Conservation (phyloP, 257 asterid species). For the Solanum dulcamara region DNA sequence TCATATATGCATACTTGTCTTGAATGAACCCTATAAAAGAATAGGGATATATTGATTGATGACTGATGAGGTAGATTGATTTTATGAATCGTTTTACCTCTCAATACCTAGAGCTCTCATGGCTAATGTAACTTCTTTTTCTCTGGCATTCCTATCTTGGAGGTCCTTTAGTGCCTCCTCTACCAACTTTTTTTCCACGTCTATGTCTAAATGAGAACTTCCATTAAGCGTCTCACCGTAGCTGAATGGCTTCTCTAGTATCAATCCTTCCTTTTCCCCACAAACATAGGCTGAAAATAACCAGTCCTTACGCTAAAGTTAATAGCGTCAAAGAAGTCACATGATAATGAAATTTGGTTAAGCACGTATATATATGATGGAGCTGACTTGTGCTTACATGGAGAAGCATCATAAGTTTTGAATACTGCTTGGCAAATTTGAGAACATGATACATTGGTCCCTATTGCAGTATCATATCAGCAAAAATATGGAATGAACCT, state of each 20-base stretch:
- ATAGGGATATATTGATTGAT: background rate
- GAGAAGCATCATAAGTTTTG: conserved; percentile 3
- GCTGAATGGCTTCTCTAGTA: conserved; percentile 24
- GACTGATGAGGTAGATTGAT: background rate
- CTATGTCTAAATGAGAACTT: conserved; percentile 22
- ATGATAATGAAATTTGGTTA: background rate
- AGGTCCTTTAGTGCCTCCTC: conserved; percentile 12
- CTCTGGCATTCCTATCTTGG: background rate
- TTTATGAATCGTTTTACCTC: background rate
- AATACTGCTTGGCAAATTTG: conserved; percentile 5
- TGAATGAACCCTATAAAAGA: background rate
- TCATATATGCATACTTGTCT: background rate
- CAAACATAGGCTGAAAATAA: conserved; percentile 14
- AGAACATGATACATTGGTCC: background rate
- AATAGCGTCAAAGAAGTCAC: background rate
- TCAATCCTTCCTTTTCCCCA: conserved; percentile 16
- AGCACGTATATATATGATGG: background rate
- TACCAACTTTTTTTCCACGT: conserved; percentile 19
- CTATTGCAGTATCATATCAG: conserved; percentile 9
- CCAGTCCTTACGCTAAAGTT: background rate
- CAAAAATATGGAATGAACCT: background rate
- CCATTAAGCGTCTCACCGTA: conserved; percentile 36
- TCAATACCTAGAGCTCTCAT: background rate
- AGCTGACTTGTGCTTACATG: conserved; percentile 10
- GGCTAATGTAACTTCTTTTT: background rate